Evolutionary conservation across 108 stramenopile species (phyloP).

Genomic region (Skeletonema costatum): DNA sequence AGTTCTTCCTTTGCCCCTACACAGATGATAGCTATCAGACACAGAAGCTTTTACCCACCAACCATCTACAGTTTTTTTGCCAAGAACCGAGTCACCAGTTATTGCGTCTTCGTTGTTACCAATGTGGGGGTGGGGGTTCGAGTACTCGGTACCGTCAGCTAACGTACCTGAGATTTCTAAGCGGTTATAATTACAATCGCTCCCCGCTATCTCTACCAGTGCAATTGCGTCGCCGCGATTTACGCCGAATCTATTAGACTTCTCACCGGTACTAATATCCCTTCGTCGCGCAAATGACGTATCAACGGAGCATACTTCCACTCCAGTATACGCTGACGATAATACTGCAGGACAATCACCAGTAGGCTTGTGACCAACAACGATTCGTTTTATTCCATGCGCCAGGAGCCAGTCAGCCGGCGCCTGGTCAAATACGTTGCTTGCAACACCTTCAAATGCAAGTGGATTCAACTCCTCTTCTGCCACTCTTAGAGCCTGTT

Average conservation of each 20-base stretch:
- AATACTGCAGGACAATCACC: slow-evolving; percentile 72
- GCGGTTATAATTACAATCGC: slow-evolving; percentile 23
- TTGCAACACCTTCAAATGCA: slow-evolving; percentile 61
- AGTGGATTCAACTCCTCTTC: slow-evolving; percentile 42
- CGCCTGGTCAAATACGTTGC: slow-evolving; percentile 51
- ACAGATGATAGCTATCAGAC: slow-evolving; percentile 36
- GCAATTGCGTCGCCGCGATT: slow-evolving; percentile 52
- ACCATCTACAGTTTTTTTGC: slow-evolving; percentile 32
- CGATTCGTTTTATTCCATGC: slow-evolving; percentile 58
- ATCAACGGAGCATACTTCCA: slow-evolving; percentile 62
- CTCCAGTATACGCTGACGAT: slow-evolving; percentile 47
- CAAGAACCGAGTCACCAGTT: slow-evolving; percentile 38
- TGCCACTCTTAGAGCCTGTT: slow-evolving; percentile 27
- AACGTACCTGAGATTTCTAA: slow-evolving; percentile 45
- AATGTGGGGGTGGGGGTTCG: slow-evolving; percentile 23
- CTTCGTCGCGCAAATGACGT: slow-evolving; percentile 55
- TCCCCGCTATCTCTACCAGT: slow-evolving; percentile 55
- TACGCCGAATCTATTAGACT: slow-evolving; percentile 14
- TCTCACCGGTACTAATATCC: slow-evolving; percentile 13
- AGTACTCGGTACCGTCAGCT: slow-evolving; percentile 40
- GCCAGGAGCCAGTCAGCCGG: slow-evolving; percentile 55
- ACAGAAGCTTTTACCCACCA: slow-evolving; percentile 47
- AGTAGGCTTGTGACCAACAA: slow-evolving; percentile 75
- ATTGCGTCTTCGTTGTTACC: not conserved
- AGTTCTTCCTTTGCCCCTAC: slow-evolving; percentile 49